Base-by-base conservation (phyloP, 1,284 basidiomycete species). In the Erythrobasidium hasegawianum region DNA sequence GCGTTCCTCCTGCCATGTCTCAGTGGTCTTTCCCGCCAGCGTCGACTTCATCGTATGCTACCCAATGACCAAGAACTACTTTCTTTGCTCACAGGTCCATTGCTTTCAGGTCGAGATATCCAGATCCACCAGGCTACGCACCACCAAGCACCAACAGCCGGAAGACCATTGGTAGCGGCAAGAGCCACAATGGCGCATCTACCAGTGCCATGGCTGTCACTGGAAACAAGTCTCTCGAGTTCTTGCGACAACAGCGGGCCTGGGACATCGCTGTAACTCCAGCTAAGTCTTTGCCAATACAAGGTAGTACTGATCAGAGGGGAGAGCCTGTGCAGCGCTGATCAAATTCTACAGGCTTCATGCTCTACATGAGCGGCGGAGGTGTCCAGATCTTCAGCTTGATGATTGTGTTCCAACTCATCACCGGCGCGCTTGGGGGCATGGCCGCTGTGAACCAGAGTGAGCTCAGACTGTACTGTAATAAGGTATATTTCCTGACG, bases 321-420 rank as follows among this genome's bases (percentile, higher is more conserved):
- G 0, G 9, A 16, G 14, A 18, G 18, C 38, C 16, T 33, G 22
- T 7, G 8, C 14, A 8, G 5, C 4, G 4, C 43, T 47, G n/a
- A 47, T 14, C 14, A 7, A 14, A 18, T 47, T 7, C 8, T 2
- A 52, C 58, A 65, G 75, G 72, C 18, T 76, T 76, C 68, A 76
- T 76, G 75, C 71, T 76, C 69, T 76, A 73, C 69, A 76, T 76
- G 75, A 71, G 72, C 9, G 75, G 75, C 14, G 66, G 69, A 3
- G 72, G 73, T 3, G 71, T 75, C 16, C 75, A 76, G 69, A 75
- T 76, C 59, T 76, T 75, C 64, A 73, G 71, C 61, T 69, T 75
- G 49, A 75, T 76, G 74, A 73, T 72, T 43, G 73, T 75, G 0
- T 74, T 70, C 60, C 72, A 74, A 64, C 60, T 74, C 18, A 68